Conservation (phyloP, 495 filamentous ascomycete genomes). For the Immersiella caudata region DNA sequence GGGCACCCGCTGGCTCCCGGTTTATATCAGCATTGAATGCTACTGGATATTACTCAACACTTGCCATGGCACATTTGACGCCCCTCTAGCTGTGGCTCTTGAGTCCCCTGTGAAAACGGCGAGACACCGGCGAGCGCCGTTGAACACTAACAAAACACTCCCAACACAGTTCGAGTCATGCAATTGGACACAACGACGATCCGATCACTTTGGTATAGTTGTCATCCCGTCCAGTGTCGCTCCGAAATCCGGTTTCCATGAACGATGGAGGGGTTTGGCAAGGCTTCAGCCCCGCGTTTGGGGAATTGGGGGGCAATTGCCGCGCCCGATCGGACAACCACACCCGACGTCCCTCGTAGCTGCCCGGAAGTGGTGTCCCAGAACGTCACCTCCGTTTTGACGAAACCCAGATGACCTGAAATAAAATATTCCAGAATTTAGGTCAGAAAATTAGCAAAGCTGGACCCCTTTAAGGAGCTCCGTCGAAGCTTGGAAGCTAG, state of each 20-base stretch:
- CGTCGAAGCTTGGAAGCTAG: neutral
- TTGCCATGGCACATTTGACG: neutral
- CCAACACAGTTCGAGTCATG: neutral
- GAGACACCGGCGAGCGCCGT: neutral
- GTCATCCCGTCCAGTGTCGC: neutral
- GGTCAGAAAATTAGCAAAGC: neutral
- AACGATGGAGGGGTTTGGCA: neutral
- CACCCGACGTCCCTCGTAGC: neutral
- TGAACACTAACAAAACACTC: neutral
- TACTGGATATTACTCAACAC: neutral
- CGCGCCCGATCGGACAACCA: constrained; percentile 6
- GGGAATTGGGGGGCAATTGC: constrained; percentile 4
- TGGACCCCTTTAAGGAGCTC: neutral
- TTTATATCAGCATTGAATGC: neutral
- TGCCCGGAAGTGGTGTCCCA: neutral
- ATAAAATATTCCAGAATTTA: neutral
- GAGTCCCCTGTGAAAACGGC: neutral
- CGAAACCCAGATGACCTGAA: neutral
- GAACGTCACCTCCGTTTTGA: neutral
- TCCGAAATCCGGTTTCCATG: neutral
- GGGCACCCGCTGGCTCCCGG: neutral
- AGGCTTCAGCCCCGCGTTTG: constrained; percentile 7
- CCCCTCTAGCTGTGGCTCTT: too few species aligned
- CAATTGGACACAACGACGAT: neutral
- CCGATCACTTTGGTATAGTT: too few species aligned